Evolutionary conservation across 2,329 filamentous ascomycete genomes (phyloP), one percentile per base, ranked within the genome.

Genomic region (Colletotrichum nymphaeae): DNA sequence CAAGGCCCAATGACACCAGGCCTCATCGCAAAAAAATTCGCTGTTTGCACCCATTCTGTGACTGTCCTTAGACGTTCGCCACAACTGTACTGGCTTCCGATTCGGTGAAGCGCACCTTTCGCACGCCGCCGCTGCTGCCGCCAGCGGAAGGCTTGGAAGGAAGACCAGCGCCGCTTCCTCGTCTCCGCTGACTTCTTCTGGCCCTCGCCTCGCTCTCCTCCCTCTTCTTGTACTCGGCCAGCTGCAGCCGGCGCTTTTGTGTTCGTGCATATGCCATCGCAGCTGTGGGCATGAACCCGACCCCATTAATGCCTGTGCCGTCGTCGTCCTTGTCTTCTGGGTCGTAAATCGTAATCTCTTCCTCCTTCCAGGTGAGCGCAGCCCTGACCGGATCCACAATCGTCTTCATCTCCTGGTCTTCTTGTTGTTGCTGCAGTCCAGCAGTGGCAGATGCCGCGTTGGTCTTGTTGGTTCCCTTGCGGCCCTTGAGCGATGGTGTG

Each of bases 341-440:
- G 76, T 92, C 88, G 79, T 92, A 91, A 32, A 92, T 85, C 1
- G 91, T 93, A 73, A 93, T 93, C 78, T 93, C 91, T 76, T 92
- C 88, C 75, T 92, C 90, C 77, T 90, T 90, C 91, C 91, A 93
- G 1, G 91, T 93, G 65, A 92, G 83, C 3, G 89, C 86, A 7
- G 90, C 89, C 46, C 90, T 86, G 11, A 91, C 78, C 0, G 89
- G 88, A 67, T 91, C 89, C 65, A 85, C 81, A 32, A 89, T 80
- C 42, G 42, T 22, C 67, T 74, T 66, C 46, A 65, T 76, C 14
- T 79, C 77, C 14, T 82, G 83, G 9, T 83, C 80, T 9, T 84
- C 81, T 22, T 59, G 69, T 62, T 73, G 52, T 72, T 76, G 57
- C 22, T 56, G 37, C 37, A 5, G 37, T 19, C 16, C 37, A 42